Evolutionary conservation across 164 flowering plant species (phyloP).

Genomic region (Vitis labrusca): DNA sequence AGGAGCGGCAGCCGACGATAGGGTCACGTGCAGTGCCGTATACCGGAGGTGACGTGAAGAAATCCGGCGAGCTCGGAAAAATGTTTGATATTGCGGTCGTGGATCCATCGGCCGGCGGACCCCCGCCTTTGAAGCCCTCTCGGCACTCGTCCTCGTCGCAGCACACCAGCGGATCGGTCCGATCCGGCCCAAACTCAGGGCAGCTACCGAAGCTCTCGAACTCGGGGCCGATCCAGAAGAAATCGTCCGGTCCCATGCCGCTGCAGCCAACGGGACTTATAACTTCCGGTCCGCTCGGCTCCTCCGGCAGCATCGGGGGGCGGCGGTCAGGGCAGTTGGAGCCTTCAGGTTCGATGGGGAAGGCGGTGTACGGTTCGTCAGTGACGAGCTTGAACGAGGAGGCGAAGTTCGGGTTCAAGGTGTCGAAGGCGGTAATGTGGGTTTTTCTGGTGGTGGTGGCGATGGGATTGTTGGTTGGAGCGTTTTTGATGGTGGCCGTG

Average conservation of each 20-base stretch:
- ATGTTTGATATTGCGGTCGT: constrained; percentile 74
- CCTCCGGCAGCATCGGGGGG: constrained; percentile 27
- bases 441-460: constrained; percentile 51
- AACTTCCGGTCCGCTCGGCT: constrained; percentile 36
- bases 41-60: constrained; percentile 85
- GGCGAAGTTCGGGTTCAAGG: constrained; percentile 52
- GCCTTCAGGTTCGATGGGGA: constrained; percentile 29
- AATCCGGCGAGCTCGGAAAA: constrained; percentile 88
- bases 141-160: constrained; percentile 59
- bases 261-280: constrained; percentile 30
- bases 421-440: constrained; percentile 74
- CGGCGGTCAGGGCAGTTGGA: constrained; percentile 32
- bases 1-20: constrained; percentile 62
- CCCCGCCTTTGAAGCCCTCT: constrained; percentile 32
- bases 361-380: constrained; percentile 61
- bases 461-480: constrained; percentile 74
- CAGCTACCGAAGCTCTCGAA: constrained; percentile 9
- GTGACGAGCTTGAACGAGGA: constrained; percentile 69
- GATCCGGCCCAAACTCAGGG: constrained; percentile 57
- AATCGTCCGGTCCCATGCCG: constrained; percentile 27
- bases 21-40: constrained; percentile 65
- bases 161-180: constrained; percentile 65
- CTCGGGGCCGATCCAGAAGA: constrained; percentile 13
- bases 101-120: constrained; percentile 25
- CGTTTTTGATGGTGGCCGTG: constrained; percentile 76